Evolutionary conservation across 176 grass and related monocot genomes (phyloP).

Genomic region (Thalia dealbata): DNA sequence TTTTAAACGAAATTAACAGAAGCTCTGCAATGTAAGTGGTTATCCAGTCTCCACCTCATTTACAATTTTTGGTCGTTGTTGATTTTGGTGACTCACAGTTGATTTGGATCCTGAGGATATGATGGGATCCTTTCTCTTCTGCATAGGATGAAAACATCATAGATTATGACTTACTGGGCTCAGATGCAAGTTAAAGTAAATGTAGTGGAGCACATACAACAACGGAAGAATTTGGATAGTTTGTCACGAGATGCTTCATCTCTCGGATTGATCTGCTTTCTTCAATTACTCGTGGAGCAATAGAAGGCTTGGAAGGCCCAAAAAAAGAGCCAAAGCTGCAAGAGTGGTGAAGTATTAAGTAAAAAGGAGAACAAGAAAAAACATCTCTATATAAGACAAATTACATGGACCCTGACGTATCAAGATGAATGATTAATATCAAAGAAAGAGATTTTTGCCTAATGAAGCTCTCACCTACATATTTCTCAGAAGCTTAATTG

Average conservation of each 20-base stretch:
- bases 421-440: background rate
- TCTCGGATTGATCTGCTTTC: slow-evolving; percentile 57
- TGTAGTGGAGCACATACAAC: background rate
- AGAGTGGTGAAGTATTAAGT: background rate
- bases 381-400: too few species aligned
- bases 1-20: background rate
- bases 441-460: background rate
- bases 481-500: slow-evolving; percentile 11
- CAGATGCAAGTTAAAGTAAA: background rate
- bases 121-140: slow-evolving; percentile 29
- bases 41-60: slow-evolving; percentile 29
- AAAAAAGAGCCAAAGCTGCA: slow-evolving; percentile 80
- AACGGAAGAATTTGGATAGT: slow-evolving; percentile 24
- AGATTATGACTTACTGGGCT: background rate
- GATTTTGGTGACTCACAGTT: slow-evolving; percentile 5
- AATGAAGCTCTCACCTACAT: slow-evolving; percentile 1
- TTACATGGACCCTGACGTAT: too few species aligned
- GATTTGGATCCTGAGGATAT: slow-evolving; percentile 24
- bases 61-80: slow-evolving; percentile 37
- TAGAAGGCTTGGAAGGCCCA: slow-evolving; percentile 48
- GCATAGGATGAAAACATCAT: slow-evolving; percentile 5
- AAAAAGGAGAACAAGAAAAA: background rate
- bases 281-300: slow-evolving; percentile 62
- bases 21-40: slow-evolving; percentile 6
- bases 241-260: slow-evolving; percentile 27